phyloP scores from a whole-genome alignment of 257 asterid species.

The Nicotiana tomentosiformis region DNA sequence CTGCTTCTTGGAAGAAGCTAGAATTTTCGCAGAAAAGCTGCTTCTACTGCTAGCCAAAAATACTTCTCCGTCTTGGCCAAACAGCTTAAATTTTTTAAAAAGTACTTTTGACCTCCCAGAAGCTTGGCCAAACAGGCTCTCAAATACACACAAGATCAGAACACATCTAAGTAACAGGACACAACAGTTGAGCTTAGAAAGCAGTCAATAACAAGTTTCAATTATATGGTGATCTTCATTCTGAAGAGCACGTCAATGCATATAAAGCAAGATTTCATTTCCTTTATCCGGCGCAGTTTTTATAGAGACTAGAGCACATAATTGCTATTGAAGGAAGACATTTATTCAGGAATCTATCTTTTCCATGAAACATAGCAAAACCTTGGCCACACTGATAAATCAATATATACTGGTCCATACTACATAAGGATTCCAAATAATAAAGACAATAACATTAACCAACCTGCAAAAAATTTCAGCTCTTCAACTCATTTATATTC shows the following conservation, averaged over 20 bases:
- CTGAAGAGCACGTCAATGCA: not conserved
- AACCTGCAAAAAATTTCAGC: not conserved
- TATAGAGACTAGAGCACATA: not conserved
- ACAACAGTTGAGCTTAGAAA: not conserved
- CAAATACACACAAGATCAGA: not conserved
- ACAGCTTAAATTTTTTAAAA: too few species aligned
- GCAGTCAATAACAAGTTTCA: not conserved
- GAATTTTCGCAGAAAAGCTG: too few species aligned
- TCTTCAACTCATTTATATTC: slow-evolving; percentile 59
- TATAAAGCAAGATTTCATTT: not conserved
- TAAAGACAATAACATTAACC: not conserved
- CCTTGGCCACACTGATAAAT: not conserved
- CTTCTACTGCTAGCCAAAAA: too few species aligned
- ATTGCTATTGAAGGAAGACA: not conserved
- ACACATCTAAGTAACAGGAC: not conserved
- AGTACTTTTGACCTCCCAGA: too few species aligned
- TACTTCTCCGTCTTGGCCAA: too few species aligned
- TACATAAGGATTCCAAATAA: not conserved
- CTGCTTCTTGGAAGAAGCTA: too few species aligned
- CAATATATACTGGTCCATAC: not conserved
- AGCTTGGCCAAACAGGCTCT: too few species aligned
- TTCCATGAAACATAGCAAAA: not conserved
- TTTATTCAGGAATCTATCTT: not conserved
- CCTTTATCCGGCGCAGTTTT: not conserved
- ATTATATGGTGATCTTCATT: not conserved